Evolutionary conservation across 257 asterid genomes (phyloP), one percentile per base, ranked within the genome.

Genomic region (Plantago ovata): DNA sequence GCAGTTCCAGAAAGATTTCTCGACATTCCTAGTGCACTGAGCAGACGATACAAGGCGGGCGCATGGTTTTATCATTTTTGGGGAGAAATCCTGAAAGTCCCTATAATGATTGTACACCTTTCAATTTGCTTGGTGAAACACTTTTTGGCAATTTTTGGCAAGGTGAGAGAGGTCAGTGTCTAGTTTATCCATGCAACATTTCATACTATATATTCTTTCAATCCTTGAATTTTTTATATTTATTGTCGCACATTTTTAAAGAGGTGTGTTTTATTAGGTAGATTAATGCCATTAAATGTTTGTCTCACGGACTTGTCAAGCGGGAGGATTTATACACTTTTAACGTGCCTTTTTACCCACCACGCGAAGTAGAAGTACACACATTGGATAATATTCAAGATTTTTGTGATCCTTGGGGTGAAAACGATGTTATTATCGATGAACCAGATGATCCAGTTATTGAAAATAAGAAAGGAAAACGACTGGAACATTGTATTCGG

Each of bases 1-100:
- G 13, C 59, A 53, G 13, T 53, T 13, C 44, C 13, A 33, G 12
- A 53, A 22, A 9, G 59, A 53, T 14, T 53, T 36, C n/a, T 53
- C 14, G 22, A 53, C 9, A 14, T 53, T 53, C 33, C 22, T 53
- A 16, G 33, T 18, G 44, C n/a, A 18, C 43, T 13, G 59, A 33
- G 14, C 22, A 7, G 43, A 53, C n/a, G n/a, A n/a, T n/a, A n/a
- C n/a, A n/a, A n/a, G n/a, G n/a, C n/a, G n/a, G n/a, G n/a, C n/a
- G n/a, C n/a, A n/a, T n/a, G n/a, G n/a, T n/a, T n/a, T n/a, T n/a
- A n/a, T n/a, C n/a, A n/a, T n/a, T n/a, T n/a, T 6, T 32, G 13
- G 59, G 59, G 22, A 53, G 59, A 33, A 53, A 73, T 7, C 38
- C 47, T 13, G 68, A 39, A 44, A 77, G 72, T 64, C 71, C 71